Percentiles rank a stretch among this genome's conserved stretches.
Conservation (phyloP, 2,329 filamentous ascomycete genomes). For the Trichoderma koningiopsis region DNA sequence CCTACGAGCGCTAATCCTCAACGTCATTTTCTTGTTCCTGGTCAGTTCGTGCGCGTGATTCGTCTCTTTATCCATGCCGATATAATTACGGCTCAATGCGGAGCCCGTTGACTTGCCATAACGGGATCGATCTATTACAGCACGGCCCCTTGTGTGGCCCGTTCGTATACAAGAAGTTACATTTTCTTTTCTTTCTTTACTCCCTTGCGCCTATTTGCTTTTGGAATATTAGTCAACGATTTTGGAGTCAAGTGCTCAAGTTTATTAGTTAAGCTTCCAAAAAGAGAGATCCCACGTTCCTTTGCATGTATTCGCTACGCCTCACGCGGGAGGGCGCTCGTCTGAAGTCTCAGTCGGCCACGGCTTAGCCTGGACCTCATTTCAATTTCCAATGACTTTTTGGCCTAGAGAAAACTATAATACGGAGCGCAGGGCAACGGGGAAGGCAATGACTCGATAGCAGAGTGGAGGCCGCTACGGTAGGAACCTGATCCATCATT, state of each 20-base stretch:
- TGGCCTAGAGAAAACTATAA: background rate
- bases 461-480: slow-evolving; percentile 12
- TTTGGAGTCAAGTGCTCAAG: background rate
- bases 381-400: slow-evolving; percentile 12
- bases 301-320: background rate
- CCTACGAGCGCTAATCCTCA: background rate
- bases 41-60: slow-evolving; percentile 20
- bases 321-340: background rate
- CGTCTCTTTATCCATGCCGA: slow-evolving; percentile 15
- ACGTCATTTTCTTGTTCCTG: slow-evolving; percentile 11
- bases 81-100: slow-evolving; percentile 23
- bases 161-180: background rate
- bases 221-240: background rate
- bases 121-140: slow-evolving; percentile 24
- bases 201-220: background rate
- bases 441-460: slow-evolving; percentile 15
- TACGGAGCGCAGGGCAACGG: slow-evolving; percentile 9
- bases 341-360: slow-evolving; percentile 9
- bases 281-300: background rate
- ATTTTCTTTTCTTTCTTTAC: background rate
- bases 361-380: slow-evolving; percentile 4
- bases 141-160: slow-evolving; percentile 13
- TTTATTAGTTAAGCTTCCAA: background rate
- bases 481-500: background rate
- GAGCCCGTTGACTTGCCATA: slow-evolving; percentile 24